Evolutionary conservation across 179 eudicot genomes (phyloP), one percentile per base, ranked within the genome.

Genomic region (Pouteria campechiana): DNA sequence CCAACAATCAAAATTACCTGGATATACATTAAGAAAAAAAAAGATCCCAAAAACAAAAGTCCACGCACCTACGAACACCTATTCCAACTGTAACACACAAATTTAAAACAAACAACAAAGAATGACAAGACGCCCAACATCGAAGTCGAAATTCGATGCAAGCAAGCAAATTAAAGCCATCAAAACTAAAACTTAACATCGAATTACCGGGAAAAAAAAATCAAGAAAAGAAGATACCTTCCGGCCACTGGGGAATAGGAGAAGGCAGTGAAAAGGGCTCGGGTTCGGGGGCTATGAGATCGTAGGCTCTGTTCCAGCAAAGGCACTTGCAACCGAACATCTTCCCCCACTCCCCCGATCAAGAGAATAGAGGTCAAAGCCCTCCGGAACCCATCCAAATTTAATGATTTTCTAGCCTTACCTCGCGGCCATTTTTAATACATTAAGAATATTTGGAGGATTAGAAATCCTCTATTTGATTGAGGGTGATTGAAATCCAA

Each of bases 201-300:
- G 7, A 25, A 20, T 32, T 3, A 18, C 22, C 19, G 35, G 14
- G 12, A 19, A 25, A 21, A 25, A 11, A 20, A 32, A 20, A 16
- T 28, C 3, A 6, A 8, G 13, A 35, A 33, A 21, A 60, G 18
- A 9, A 13, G 20, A 16, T 46, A 83, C 94, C 96, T 64, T 46
- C 45, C 58, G 86, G 90, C 96, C 96, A 86, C 10, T 58, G 46
- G 4, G 93, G 90, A 41, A 74, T 48, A 17, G 94, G 79, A 31
- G 76, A 68, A 30, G 96, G 90, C 35, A 83, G 79, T 22, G 71
- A 65, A 72, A 83, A 83, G 19, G 58, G 9, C 17, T 61, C 36
- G 12, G 67, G 54, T 16, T 38, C 38, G 9, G 61, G 19, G 36
- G 57, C 58, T 11, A 27, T 27, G 8, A 36, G 23, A 33, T 53